A percentile compares a stretch with the other conserved stretches of the same genome.
phyloP scores from a whole-genome alignment of 805 yeast species.

The Metschnikowia arizonensis region DNA sequence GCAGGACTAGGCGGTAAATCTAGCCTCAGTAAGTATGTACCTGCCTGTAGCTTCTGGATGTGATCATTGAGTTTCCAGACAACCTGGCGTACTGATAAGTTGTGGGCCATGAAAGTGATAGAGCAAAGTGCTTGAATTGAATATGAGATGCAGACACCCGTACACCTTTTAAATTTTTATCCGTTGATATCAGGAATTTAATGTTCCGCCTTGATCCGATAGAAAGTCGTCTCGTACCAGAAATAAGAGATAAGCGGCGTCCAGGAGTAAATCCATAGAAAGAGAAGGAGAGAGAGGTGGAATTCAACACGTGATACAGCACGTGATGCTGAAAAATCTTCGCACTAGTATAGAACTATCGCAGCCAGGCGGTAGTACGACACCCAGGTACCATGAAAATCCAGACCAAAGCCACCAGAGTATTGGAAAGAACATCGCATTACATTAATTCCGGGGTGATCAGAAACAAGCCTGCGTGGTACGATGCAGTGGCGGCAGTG shows the following conservation, averaged over 20 bases:
- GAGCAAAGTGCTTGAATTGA: background rate
- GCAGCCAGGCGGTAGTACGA: background rate
- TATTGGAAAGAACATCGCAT: constrained; percentile 77
- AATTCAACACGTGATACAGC: constrained; percentile 1
- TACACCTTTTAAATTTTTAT: background rate
- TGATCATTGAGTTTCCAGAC: constrained; percentile 8
- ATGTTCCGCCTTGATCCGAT: background rate
- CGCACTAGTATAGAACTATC: background rate
- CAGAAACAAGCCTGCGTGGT: constrained; percentile 81
- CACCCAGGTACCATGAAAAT: constrained; percentile 48
- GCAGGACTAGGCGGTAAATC: background rate
- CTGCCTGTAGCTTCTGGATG: constrained; percentile 3
- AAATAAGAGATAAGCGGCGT: no score
- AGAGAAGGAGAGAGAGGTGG: no score
- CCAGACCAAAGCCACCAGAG: constrained; percentile 63
- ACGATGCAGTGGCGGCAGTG: constrained; percentile 70
- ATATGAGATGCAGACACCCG: background rate
- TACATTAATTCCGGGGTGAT: constrained; percentile 69
- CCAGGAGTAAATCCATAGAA: background rate
- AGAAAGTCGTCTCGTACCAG: background rate
- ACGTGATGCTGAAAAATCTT: constrained; percentile 10
- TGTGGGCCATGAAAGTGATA: background rate
- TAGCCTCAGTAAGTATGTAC: constrained; percentile 11
- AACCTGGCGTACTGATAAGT: background rate
- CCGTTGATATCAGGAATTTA: no score